A percentile compares a stretch with the other conserved stretches of the same genome.
phyloP scores from a whole-genome alignment of 768 basidiomycete genomes.

The Tephrocybe sp. region DNA sequence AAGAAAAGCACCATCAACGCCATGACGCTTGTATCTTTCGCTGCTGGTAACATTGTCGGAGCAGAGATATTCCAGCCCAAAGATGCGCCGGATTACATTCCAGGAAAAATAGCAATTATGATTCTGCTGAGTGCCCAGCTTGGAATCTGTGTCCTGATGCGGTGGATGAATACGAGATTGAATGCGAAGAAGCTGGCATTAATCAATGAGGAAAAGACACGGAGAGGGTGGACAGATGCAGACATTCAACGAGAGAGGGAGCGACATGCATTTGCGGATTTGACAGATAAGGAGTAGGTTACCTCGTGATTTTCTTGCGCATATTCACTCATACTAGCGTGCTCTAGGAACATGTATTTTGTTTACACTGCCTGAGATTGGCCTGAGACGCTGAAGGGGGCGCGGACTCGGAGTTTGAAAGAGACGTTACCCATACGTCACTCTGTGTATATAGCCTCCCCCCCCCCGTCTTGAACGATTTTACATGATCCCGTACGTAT shows the following conservation, averaged over 20 bases:
- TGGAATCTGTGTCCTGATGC: constrained; percentile 43
- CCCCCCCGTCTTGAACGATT: no score
- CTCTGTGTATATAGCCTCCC: no score
- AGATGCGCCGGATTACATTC: constrained; percentile 61
- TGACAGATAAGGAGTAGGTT: constrained; percentile 62
- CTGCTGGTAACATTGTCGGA: constrained; percentile 60
- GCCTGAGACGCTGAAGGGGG: no score
- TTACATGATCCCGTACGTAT: no score
- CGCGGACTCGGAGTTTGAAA: no score
- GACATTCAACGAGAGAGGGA: constrained; percentile 59
- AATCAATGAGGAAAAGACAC: constrained; percentile 42
- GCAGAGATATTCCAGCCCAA: constrained; percentile 61
- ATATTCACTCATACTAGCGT: constrained; percentile 3
- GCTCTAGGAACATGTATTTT: constrained; percentile 58
- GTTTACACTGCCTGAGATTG: constrained; percentile 53
- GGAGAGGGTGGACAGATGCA: constrained; percentile 53
- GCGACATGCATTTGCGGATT: constrained; percentile 58
- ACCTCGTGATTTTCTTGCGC: neutral
- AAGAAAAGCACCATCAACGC: constrained; percentile 70
- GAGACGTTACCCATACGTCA: no score
- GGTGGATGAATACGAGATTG: constrained; percentile 52
- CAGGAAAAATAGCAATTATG: constrained; percentile 66
- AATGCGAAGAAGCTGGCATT: constrained; percentile 44
- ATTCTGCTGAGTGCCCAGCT: constrained; percentile 54
- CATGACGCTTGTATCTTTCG: constrained; percentile 54